Base-by-base conservation (phyloP, 2,329 filamentous ascomycete genomes). In the Sarocladiaceae sp. region DNA sequence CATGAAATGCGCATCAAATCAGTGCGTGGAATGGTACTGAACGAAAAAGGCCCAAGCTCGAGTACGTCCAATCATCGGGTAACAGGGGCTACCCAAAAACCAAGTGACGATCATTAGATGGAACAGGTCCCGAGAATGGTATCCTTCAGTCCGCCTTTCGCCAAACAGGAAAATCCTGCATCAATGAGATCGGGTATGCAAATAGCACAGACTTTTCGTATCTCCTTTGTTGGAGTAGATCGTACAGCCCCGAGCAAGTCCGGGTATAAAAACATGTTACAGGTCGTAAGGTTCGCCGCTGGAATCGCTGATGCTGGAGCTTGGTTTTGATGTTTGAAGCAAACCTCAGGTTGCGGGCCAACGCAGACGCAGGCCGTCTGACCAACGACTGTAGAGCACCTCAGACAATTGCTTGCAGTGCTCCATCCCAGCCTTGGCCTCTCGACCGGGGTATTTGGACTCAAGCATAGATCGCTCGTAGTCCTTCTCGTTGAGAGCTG, bases 341-440 rank as follows among this genome's bases (percentile, higher is more conserved):
- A 17, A 26, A 17, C n/a, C 37, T 62, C 54, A 72, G 17, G 71
- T 57, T 3, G 71, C 72, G 2, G 78, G 77, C 87, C 87, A 92
- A 52, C 87, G 77, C 52, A 82, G 78, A 57, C 85, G 84, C 60
- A 97, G 73, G 2, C 90, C 91, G 54, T 95, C 89, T 2, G 86
- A 84, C 94, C 94, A 99, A 39, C 93, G 82, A 15, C 86, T 83
- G 70, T 97, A 97, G 18, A 99, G 79, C 18, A 96, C 89, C 66
- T 97, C 91, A 1, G 89, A 90, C 33, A 97, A 77, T 65, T 96
- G 84, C 64, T 90, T 90, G 58, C 87, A 88, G 69, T 97, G 93
- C 68, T 97, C 92, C 89, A 97, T 93, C 2, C 91, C 93, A 1
- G 84, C 79, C 44, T 71, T 70, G 2, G 78, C 64, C 50, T 78